Base-by-base conservation (phyloP, 768 basidiomycete genomes). In the Boletus insuetus region DNA sequence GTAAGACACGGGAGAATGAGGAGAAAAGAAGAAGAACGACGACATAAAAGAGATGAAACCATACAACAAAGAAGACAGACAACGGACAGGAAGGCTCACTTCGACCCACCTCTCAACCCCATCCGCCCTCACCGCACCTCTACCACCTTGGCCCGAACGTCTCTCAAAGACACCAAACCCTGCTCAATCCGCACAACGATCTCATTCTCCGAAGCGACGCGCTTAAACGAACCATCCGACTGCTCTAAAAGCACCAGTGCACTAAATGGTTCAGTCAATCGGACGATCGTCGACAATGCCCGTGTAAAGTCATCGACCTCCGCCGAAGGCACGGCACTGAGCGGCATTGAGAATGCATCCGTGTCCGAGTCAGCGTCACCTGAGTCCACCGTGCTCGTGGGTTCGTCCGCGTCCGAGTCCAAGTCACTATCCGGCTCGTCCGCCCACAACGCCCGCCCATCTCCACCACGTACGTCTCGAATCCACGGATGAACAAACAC, bases 401-500 rank as follows among this genome's bases (percentile, higher is more conserved):
- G 10, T 2, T 7, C 17, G 34, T 37, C 46, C 4, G n/a, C 8
- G 14, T 46, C 19, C 26, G 19, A 32, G 17, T 38, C 35, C 16
- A 37, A 17, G 35, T 37, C 43, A 16, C 40, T 43, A 13, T 51
- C 32, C 1, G 31, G 19, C 10, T 48, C 35, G 22, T 37, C 35
- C 11, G 2, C 35, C 32, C 22, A 48, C 6, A 13, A 10, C 8
- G 11, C 19, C 20, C 22, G 12, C 32, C 19, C 38, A 40, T 40
- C 38, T n/a, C 40, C 16, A 13, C 31, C 39, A 4, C 26, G 29
- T 31, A 49, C 6, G 13, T 32, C 40, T 22, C 26, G 52, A n/a
- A 58, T 58, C 59, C 59, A 60, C 4, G 59, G 59, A 43, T 54
- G 32, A 19, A 48, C 59, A 37, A 60, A 46, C 11, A 58, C 22